Evolutionary conservation across 2,329 filamentous ascomycete genomes (phyloP).

Genomic region (Fusarium redolens): DNA sequence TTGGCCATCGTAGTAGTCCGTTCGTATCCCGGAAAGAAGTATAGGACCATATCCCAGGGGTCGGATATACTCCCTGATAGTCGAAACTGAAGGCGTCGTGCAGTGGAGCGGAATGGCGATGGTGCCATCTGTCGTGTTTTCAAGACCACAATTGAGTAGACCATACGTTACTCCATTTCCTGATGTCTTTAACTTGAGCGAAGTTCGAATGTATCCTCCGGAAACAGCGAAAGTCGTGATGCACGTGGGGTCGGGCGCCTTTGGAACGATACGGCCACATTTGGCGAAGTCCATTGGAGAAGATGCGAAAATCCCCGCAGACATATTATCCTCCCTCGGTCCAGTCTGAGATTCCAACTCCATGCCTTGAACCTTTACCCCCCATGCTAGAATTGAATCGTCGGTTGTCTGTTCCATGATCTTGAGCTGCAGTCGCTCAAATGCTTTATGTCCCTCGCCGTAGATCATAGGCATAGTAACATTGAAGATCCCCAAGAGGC

Average conservation of each 20-base stretch:
- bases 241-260: not conserved
- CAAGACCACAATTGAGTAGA: not conserved
- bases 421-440: constrained; percentile 1
- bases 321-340: fast-evolving
- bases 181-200: not conserved
- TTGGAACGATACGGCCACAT: not conserved
- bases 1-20: fast-evolving
- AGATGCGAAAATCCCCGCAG: not conserved
- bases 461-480: constrained; percentile 9
- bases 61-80: not conserved
- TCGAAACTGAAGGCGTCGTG: not conserved
- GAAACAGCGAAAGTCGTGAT: not conserved
- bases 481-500: constrained; percentile 1
- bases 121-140: not conserved
- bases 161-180: not conserved
- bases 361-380: not conserved
- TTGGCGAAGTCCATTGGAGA: not conserved
- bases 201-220: not conserved
- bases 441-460: not conserved
- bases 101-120: not conserved
- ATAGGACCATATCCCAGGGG: not conserved
- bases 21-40: fast-evolving
- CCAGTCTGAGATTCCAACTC: not conserved
- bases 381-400: constrained; percentile 9
- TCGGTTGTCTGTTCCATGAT: constrained; percentile 7